Evolutionary conservation across 2,329 filamentous ascomycete species (phyloP), one percentile per base, ranked within the genome.

Genomic region (Monosporascus sp.): DNA sequence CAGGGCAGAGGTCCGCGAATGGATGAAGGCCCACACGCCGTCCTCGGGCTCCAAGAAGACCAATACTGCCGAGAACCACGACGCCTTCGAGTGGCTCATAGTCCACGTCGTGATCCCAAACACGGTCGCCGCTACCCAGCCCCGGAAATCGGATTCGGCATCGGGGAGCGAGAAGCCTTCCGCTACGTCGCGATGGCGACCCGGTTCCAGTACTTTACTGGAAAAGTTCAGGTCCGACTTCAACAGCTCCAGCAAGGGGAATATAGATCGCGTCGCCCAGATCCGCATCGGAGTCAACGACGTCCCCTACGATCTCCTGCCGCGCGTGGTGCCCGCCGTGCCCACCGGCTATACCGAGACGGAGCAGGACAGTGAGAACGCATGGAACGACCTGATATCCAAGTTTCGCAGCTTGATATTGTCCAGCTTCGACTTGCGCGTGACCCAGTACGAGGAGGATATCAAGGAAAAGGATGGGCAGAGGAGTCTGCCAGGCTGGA

Each of bases 1-100:
- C 7, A 82, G 91, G 49, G 85, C 89, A 63, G 83, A 89, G 60
- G 78, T 99, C 37, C 83, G 89, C 49, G 92, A 97, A 60, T 99
- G 94, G 94, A 83, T 97, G 63, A 95, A 94, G 70, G 76, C 81
- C 7, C 81, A 95, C 57, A 85, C 86, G 0, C 80, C 83, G 0
- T 75, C 81, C 0, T 76, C 82, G 2, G 74, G 81, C 53, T 80
- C 77, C 50, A 82, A 83, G 43, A 80, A 79, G 64, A 72, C 74
- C 20, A 89, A 78, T 64, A 86, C 83, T 20, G 87, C 91, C 65
- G 93, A 97, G 66, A 94, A 95, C 57, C 94, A 99, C 66, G 93
- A 99, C 74, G 93, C 94, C 0, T 96, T 88, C 62, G 94, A 99
- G 70, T 97, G 92, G 89, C 77, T 99, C 59, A 89, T 99, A 51